Conservation (phyloP, 257 asterid species). For the Oldenlandia corymbosa region DNA sequence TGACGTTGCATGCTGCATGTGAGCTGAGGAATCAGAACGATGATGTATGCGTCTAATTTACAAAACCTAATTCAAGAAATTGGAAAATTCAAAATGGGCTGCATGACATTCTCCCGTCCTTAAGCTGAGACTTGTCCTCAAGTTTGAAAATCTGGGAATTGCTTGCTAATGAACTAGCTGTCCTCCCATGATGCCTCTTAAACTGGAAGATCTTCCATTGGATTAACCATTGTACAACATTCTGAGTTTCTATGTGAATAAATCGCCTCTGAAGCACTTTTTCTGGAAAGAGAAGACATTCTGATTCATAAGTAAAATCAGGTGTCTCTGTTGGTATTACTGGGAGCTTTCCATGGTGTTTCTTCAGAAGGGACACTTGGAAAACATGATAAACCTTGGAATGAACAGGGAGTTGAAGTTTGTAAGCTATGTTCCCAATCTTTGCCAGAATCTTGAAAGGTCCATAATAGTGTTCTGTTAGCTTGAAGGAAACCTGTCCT, state of each 20-base stretch:
- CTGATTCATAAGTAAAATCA: too few species aligned
- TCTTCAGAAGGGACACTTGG: not conserved
- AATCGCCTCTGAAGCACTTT: not conserved
- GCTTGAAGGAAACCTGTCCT: not conserved
- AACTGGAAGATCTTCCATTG: not conserved
- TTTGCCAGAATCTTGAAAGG: not conserved
- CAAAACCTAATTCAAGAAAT: too few species aligned
- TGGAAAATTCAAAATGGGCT: too few species aligned
- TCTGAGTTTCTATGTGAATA: not conserved
- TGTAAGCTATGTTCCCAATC: not conserved
- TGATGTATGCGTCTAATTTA: too few species aligned
- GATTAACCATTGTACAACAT: not conserved
- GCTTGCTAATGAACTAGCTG: not conserved
- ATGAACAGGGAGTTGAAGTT: not conserved
- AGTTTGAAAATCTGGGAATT: not conserved
- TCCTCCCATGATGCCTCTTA: not conserved
- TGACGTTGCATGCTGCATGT: too few species aligned
- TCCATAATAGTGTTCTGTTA: not conserved
- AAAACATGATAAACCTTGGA: not conserved
- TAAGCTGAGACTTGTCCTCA: too few species aligned
- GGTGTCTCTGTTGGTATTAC: too few species aligned
- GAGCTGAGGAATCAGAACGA: too few species aligned
- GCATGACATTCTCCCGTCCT: too few species aligned
- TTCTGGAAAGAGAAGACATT: not conserved
- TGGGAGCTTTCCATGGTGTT: not conserved